A percentile compares a stretch with the other conserved stretches of the same genome.
phyloP scores from a whole-genome alignment of 2,329 filamentous ascomycete species.

The Pleurostoma richardsiae region DNA sequence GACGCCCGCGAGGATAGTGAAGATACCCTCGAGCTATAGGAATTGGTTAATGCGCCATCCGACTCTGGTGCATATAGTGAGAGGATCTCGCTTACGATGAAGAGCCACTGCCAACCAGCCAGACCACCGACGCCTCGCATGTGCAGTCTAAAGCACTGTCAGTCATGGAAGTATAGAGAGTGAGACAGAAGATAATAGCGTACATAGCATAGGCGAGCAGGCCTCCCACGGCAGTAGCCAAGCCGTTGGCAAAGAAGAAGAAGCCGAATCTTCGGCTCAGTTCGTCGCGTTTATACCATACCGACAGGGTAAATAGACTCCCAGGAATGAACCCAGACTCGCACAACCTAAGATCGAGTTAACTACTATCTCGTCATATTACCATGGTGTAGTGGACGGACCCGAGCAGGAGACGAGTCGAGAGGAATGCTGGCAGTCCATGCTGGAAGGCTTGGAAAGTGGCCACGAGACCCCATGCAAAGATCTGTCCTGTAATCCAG shows the following conservation, averaged over 20 bases:
- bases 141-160: constrained; percentile 15
- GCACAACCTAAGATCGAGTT: constrained; percentile 9
- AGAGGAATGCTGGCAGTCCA: constrained; percentile 27
- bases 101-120: constrained; percentile 28
- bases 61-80: background rate
- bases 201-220: constrained; percentile 36
- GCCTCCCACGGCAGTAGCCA: constrained; percentile 30
- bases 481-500: constrained; percentile 30
- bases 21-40: constrained; percentile 20
- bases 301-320: constrained; percentile 39
- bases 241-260: constrained; percentile 39
- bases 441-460: constrained; percentile 33
- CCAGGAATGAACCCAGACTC: constrained; percentile 42
- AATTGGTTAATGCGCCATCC: background rate
- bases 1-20: constrained; percentile 25
- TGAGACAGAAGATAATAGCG: background rate
- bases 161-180: background rate
- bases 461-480: constrained; percentile 24
- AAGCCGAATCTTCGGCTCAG: constrained; percentile 37
- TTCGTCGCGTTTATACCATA: constrained; percentile 41
- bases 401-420: constrained; percentile 30
- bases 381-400: constrained; percentile 10
- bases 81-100: constrained; percentile 13
- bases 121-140: constrained; percentile 23
- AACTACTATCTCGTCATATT: background rate